Base-by-base conservation (phyloP, 164 flowering plant species). In the Sextonia rubra region DNA sequence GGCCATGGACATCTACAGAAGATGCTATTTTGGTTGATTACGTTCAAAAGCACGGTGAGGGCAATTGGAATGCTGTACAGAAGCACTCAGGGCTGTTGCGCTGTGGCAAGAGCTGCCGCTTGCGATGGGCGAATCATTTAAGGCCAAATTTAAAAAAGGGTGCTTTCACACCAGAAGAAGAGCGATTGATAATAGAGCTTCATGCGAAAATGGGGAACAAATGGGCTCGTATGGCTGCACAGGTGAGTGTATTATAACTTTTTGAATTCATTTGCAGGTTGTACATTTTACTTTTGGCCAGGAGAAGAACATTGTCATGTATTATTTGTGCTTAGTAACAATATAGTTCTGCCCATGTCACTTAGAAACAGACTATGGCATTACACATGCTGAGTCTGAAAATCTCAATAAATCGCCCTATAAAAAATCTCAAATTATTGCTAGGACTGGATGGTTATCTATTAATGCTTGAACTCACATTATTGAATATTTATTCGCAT, bases 191-290 rank as follows among this genome's bases (percentile, higher is more conserved):
- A 58, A 81, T 89, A 76, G 92, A 89, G 78, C 92, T 92, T 58
- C 97, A 90, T 83, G 89, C 92, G 73, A 85, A 84, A 78, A 83
- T 90, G 89, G 97, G 97, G 60, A 92, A 92, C 82, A 90, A 90
- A 73, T 92, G 97, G 97, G 97, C 97, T 29, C 85, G 91, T 24
- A 92, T 92, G 96, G 97, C 97, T 55, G 85, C 92, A 67, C 86
- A 89, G 81, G 97, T 90, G 84, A 75, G 90, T 69, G 12, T 11
- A 48, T 29, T 23, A 7, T 5, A 37, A 37, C 11, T 7, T 37
- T 37, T 37, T 37, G 44, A 8, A 37, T 37, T 37, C 44, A 37
- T 37, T 37, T 37, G 11, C 44, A 37, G 44, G 44, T 9, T 37
- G 44, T 37, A 37, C 44, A 37, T 37, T 37, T 37, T 37, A 37